Conservation (phyloP, 768 basidiomycete species). For the Xanthoconium stramineum region DNA sequence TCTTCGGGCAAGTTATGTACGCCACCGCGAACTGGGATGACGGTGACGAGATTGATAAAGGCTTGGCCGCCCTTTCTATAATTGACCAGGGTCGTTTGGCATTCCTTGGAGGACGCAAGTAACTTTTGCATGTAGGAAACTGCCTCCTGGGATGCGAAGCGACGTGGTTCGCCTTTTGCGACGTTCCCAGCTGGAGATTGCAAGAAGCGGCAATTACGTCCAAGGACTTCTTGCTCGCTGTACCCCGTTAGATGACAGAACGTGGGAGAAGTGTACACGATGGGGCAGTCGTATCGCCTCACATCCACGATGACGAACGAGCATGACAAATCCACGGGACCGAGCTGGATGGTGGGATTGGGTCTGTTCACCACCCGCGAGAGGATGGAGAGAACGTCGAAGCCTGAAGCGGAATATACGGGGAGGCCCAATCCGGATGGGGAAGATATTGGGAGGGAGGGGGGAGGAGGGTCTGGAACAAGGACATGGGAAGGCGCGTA, state of each 20-base stretch:
- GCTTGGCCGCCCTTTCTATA: slow-evolving; percentile 80
- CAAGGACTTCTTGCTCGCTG: no score
- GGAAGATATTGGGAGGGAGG: slow-evolving; percentile 11
- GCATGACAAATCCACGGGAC: slow-evolving; percentile 90
- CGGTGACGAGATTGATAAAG: slow-evolving; percentile 89
- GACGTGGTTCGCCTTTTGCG: slow-evolving; percentile 50
- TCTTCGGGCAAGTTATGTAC: slow-evolving; percentile 44
- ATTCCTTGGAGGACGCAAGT: no score
- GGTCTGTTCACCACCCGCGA: slow-evolving; percentile 72
- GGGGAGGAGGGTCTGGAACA: not conserved
- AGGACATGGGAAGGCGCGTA: slow-evolving; percentile 3
- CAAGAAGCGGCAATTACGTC: no score
- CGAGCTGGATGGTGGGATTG: slow-evolving; percentile 72
- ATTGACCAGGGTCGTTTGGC: slow-evolving; percentile 83
- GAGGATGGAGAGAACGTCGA: slow-evolving; percentile 83
- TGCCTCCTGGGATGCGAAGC: slow-evolving; percentile 60
- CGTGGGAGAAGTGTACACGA: not conserved
- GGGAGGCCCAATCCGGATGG: slow-evolving; percentile 42
- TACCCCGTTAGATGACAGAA: not conserved
- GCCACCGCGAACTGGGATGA: slow-evolving; percentile 81
- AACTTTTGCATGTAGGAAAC: slow-evolving; percentile 72
- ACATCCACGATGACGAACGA: slow-evolving; percentile 91
- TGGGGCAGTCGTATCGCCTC: slow-evolving; percentile 58
- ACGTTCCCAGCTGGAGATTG: slow-evolving; percentile 21
- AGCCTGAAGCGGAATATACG: slow-evolving; percentile 88